phyloP scores from a whole-genome alignment of 164 flowering plant genomes.

The Stephania yunnanensis region DNA sequence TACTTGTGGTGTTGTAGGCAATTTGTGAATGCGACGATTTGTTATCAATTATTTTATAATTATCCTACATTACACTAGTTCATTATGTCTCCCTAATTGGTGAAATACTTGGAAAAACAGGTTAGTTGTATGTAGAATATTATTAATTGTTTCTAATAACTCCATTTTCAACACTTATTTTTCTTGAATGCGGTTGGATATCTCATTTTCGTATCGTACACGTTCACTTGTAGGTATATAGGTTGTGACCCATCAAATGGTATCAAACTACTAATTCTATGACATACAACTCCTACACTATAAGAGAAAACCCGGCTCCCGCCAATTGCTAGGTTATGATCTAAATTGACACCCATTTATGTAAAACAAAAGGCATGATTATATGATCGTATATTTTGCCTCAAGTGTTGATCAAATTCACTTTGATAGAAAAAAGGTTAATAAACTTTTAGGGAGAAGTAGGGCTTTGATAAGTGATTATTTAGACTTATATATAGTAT shows the following conservation, averaged over 20 bases:
- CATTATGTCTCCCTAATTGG: not conserved
- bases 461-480: no score
- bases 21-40: not conserved
- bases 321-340: not conserved
- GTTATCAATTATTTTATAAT: no score
- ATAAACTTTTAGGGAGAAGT: not conserved
- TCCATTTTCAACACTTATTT: not conserved
- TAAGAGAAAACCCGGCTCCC: not conserved
- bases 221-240: not conserved
- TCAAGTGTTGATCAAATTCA: not conserved
- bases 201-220: conserved; percentile 4
- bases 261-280: not conserved
- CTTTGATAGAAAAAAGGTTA: not conserved
- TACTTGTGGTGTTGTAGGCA: not conserved
- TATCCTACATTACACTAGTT: not conserved
- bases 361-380: no score
- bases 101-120: not conserved
- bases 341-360: not conserved
- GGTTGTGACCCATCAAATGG: not conserved
- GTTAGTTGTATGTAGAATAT: not conserved
- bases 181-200: not conserved
- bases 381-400: not conserved
- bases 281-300: not conserved
- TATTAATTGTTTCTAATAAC: no score
- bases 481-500: no score